Evolutionary conservation across 139 green algal genomes (phyloP).

Genomic region (Haematococcus lacustris): DNA sequence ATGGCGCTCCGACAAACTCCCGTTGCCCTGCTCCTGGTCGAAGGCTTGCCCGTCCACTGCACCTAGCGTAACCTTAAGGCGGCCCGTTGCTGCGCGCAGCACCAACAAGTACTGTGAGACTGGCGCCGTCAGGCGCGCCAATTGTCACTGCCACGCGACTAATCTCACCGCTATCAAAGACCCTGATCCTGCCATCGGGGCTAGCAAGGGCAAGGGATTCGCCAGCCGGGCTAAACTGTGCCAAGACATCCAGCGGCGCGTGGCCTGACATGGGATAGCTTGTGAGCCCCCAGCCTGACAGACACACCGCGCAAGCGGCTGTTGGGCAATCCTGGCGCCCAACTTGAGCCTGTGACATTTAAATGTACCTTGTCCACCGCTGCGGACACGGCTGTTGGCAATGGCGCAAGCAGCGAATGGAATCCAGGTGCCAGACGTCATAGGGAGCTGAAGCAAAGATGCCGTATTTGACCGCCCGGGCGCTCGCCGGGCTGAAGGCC

Average conservation of each 20-base stretch:
- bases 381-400: not conserved
- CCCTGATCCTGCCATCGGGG: not conserved
- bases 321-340: not conserved
- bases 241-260: no score
- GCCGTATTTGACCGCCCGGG: conserved; percentile 39
- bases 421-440: not conserved
- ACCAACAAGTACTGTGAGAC: not conserved
- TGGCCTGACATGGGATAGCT: no score
- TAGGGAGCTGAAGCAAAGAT: conserved; percentile 19
- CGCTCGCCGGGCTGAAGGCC: conserved; percentile 58
- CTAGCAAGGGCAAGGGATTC: not conserved
- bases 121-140: no score
- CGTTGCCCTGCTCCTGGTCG: conserved; percentile 9
- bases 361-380: not conserved
- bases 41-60: not conserved
- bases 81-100: conserved; percentile 14
- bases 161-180: no score
- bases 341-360: not conserved
- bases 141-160: no score
- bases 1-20: conserved; percentile 22
- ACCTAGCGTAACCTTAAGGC: conserved; percentile 12
- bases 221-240: not conserved
- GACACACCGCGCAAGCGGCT: not conserved
- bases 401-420: conserved; percentile 11
- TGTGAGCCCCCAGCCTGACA: not conserved